Evolutionary conservation across 306 rosid species (phyloP), one percentile per base, ranked within the genome.

Genomic region (Citrullus mucosospermus): DNA sequence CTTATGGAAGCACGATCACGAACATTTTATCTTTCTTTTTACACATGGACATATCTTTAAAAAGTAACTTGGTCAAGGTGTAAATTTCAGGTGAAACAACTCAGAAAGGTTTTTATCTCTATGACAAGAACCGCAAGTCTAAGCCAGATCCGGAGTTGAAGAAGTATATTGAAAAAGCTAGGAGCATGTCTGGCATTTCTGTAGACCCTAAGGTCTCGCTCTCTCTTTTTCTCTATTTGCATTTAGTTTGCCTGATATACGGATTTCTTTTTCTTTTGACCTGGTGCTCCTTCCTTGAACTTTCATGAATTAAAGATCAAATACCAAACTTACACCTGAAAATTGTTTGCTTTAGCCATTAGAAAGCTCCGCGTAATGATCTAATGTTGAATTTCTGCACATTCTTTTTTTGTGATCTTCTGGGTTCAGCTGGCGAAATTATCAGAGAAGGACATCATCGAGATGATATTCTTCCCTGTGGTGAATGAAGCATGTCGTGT

Each of bases 401-500:
- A 39, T 69, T 4, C 18, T 69, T 43, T 13, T 25, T 14, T 6
- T 67, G 55, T 39, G 53, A 68, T 68, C 6, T 16, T 4, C 5
- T 66, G 50, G 28, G 20, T 50, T 28, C 92, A 95, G 99, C 85
- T 95, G 48, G 85, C 25, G 53, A 92, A 89, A 88, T 79, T 95
- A 82, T 43, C 89, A 20, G 97, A 86, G 61, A 88, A 85, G 90
- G 99, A 95, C 74, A 87, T 95, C 34, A 87, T 95, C 75, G 99
- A 95, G 83, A 95, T 92, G 99, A 71, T 91, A 62, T 92, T 95
- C 87, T 90, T 95, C 83, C 97, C 99, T 0, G 97, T 95, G 86
- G 97, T 95, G 83, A 95, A 95, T 53, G 99, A 95, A 87, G 97
- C 99, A 3, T 95, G 99, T 43, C 92, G 97, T 34, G 96, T 95